Evolutionary conservation across 768 basidiomycete species (phyloP), one percentile per base, ranked within the genome.

Genomic region (Dioszegia crocea): DNA sequence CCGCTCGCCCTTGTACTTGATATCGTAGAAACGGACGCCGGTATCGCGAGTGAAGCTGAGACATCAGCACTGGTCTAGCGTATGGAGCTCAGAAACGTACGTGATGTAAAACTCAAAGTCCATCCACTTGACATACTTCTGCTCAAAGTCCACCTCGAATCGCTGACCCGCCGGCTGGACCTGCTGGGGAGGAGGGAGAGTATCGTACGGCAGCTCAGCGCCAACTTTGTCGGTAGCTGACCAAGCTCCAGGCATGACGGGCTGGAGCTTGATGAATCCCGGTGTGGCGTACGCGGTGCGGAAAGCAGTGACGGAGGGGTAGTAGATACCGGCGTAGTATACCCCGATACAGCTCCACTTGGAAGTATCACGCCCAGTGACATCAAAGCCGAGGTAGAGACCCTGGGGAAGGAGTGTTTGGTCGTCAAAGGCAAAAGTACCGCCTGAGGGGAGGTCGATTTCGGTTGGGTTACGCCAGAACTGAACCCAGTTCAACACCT

Each of bases 31-130:
- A 21, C 60, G 54, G 29, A 67, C 31, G 14, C 64, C 86, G 84
- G 86, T 86, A 66, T 86, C 86, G 27, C 84, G 72, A 56, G 84
- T 83, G 66, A 86, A 86, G 49, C 83, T 82, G 29, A 85, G 77
- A 61, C 5, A 43, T 43, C 21, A 43, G 41, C 41, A 8, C 5
- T 8, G 41, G 6, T 5, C 41, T n/a, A 9, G 8, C 17, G n/a
- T n/a, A 17, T 8, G 82, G 85, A 72, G 85, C 55, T 0, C 80
- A 78, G 84, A 84, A 86, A 2, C 84, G 84, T 83, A 86, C 57
- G 61, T 31, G 19, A 59, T 17, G 57, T 44, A 51, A 29, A 57
- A 61, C 8, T 36, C 17, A 31, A 48, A 65, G n/a, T 44, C 61
- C 57, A 59, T 83, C 85, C 85, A 87, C 44, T 80, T 83, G n/a